phyloP scores from a whole-genome alignment of 768 basidiomycete genomes.

The Asterophora lycoperdoides region DNA sequence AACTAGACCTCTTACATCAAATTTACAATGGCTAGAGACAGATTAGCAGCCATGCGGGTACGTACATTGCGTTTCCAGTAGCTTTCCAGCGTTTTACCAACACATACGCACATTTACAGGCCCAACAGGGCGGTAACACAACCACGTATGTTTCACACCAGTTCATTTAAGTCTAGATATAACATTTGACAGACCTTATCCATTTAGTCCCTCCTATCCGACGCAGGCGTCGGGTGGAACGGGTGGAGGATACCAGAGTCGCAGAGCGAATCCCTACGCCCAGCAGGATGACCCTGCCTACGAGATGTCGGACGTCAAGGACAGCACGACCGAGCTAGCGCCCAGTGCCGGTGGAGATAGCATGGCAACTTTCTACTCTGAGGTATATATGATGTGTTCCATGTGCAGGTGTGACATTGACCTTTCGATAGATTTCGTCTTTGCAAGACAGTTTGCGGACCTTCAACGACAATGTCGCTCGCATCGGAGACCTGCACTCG shows the following conservation, averaged over 20 bases:
- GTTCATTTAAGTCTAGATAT: conserved; percentile 2
- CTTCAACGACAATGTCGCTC: conserved; percentile 66
- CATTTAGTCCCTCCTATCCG: conserved; percentile 55
- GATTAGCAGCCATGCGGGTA: conserved; percentile 85
- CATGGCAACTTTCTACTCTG: conserved; percentile 71
- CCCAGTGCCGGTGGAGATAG: conserved; percentile 40
- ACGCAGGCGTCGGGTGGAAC: conserved; percentile 57
- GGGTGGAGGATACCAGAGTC: conserved; percentile 41
- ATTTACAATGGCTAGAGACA: conserved; percentile 76
- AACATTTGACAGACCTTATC: conserved; percentile 11
- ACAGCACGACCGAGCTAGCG: conserved; percentile 50
- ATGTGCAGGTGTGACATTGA: conserved; percentile 1
- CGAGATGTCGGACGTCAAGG: conserved; percentile 69
- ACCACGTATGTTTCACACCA: conserved; percentile 37
- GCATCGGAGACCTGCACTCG: conserved; percentile 70
- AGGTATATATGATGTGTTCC: conserved; percentile 40
- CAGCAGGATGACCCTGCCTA: conserved; percentile 63
- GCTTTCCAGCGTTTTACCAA: conserved; percentile 6
- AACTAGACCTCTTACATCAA: conserved; percentile 18
- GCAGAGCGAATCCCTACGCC: conserved; percentile 59
- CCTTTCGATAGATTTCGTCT: conserved; percentile 54
- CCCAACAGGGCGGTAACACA: conserved; percentile 58
- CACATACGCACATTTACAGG: conserved; percentile 33
- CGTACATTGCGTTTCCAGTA: conserved; percentile 20
- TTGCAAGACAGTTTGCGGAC: conserved; percentile 66